Base-by-base conservation (phyloP, 176 grass and related monocot genomes). In the Juncus inflexus region DNA sequence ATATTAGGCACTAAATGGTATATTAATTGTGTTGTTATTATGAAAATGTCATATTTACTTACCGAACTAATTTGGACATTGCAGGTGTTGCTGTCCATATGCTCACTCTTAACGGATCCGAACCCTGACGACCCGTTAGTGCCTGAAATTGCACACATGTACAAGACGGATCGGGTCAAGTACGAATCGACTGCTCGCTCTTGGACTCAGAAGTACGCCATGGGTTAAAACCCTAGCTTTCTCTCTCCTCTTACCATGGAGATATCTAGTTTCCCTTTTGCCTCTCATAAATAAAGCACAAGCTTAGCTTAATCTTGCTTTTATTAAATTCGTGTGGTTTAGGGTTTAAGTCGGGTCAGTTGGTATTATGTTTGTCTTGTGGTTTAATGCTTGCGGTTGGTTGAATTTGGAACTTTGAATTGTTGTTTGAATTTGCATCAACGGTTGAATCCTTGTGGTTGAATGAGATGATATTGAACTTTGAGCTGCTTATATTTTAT, bases 141-240 rank as follows among this genome's bases (percentile, higher is more conserved):
- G 52, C 89, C 89, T 0, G 89, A 94, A 77, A 94, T 94, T 0
- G 89, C 89, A 41, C 89, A 94, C 85, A 94, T 94, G 85, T 94
- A 94, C 81, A 94, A 94, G 84, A 88, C 84, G 12, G 89, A 94
- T 61, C 58, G 89, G 56, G 60, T 81, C 14, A 94, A 94, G 76
- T 94, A 94, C 0, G 89, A 94, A 66, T 88, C 85, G 38, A 94
- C 89, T 35, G 89, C 85, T 0, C 85, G 89, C 70, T 94, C 89
- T 58, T 94, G 89, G 89, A 94, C 89, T 7, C 84, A 94, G 85
- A 88, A 94, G 85, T 88, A 94, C 0, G 89, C 89, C 42, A 94
- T 94, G 89, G 89, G 84, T 65, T 94, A 81, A 71, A 16, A n/a
- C 42, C 14, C 7, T 43, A 71, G 43, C 43, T 9, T 5, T 47